Evolutionary conservation across 2,329 filamentous ascomycete species (phyloP), one percentile per base, ranked within the genome.

Genomic region (Fonsecaea multimorphosa): DNA sequence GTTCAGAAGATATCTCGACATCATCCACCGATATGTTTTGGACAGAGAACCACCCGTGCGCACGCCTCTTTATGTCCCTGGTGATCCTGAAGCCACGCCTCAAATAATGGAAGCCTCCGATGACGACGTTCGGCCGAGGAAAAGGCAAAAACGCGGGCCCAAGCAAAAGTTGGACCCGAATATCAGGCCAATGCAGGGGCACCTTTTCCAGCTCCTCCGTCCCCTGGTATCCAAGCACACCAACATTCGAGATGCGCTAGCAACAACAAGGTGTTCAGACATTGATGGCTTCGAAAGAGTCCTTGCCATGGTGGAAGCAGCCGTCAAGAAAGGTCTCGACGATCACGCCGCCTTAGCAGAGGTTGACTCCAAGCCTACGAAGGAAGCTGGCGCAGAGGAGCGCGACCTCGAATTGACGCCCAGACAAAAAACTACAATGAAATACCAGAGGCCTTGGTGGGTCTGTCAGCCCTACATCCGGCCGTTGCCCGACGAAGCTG

Each of bases 171-270:
- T 75, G 2, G 63, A 65, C n/a, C 83, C 85, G 2, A 98, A 95
- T 76, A 82, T 97, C 55, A 83, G 86, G 11, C 88, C 88, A 36
- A 91, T 97, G 84, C 93, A 98, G 77, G 88, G 92, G 0, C 95
- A 99, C 77, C 86, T 97, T 51, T 99, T 99, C 82, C 91, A 96
- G 76, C 85, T 99, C 29, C 85, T 98, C 24, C 87, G 94, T 16
- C 89, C 94, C 34, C 85, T 98, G 27, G 88, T 99, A 36, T 83
- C 88, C 1, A 85, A 84, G 68, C 91, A 97, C 78, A 93, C 91
- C 27, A 85, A 95, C 71, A 88, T 98, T 34, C 87, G 95, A 34
- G 92, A 98, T 75, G 86, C 89, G n/a, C 84, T 99, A 1, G 93
- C 92, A 0, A 83, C 83, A 67, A 86, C 84, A 16, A 81, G 85